These are phyloP conservation scores for Scleroderma citrinum DNA, from an alignment of 768 basidiomycete genomes.

Conservation along the genomic window DNA sequence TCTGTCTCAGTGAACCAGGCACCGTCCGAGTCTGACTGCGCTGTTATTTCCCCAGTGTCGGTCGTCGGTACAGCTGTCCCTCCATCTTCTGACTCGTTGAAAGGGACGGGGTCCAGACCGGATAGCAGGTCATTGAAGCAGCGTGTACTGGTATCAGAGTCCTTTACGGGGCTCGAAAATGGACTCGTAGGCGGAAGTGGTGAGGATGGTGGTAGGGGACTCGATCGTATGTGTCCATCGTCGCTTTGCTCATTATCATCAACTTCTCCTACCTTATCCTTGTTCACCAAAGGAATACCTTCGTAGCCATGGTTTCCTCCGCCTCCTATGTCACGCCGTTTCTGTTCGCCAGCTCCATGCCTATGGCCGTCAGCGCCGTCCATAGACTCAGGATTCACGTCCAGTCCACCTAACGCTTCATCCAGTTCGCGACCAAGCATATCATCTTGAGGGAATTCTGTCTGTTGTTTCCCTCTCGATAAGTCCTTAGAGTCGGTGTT, in stretches of 20 bases:
- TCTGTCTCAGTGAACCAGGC: slow-evolving; percentile 25
- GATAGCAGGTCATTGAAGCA: slow-evolving; percentile 13
- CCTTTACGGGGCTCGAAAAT: slow-evolving; percentile 21
- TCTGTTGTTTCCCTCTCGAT: slow-evolving; percentile 13
- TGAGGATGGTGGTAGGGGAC: slow-evolving; percentile 57
- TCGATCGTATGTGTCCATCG: slow-evolving; percentile 32
- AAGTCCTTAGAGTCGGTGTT: neutral
- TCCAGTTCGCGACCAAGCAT: slow-evolving; percentile 30
- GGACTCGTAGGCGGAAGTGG: slow-evolving; percentile 55
- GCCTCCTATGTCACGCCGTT: neutral
- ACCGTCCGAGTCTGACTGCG: slow-evolving; percentile 14
- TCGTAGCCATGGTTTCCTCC: neutral
- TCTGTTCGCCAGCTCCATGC: slow-evolving; percentile 1
- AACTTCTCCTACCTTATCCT: slow-evolving; percentile 7
- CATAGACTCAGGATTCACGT: slow-evolving; percentile 32
- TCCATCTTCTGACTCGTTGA: slow-evolving; percentile 3
- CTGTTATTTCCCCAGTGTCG: slow-evolving; percentile 7
- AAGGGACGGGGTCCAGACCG: slow-evolving; percentile 11
- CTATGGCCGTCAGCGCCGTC: slow-evolving; percentile 36
- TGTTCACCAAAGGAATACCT: neutral
- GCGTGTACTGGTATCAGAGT: slow-evolving; percentile 6
- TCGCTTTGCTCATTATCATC: slow-evolving; percentile 22
- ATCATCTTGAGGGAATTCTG: slow-evolving; percentile 21
- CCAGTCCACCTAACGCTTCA: slow-evolving; percentile 36
- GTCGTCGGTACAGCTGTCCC: slow-evolving; percentile 3